Evolutionary conservation across 306 rosid species (phyloP).

Genomic region (Vigna angularis): DNA sequence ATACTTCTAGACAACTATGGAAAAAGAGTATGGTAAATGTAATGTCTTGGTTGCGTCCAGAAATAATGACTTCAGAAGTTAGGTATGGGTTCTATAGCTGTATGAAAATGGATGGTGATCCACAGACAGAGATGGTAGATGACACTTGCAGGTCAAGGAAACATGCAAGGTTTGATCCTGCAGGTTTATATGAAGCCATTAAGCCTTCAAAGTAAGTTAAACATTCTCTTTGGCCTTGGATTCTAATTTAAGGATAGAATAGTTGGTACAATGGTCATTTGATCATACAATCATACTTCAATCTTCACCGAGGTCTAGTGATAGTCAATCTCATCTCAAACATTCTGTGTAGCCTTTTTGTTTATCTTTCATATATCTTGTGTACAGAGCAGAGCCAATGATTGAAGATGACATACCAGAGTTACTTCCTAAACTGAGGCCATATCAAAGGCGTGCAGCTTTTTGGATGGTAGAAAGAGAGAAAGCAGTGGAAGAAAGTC

Average conservation of each 20-base stretch:
- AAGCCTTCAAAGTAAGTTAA: constrained; percentile 90
- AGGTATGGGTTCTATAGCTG: constrained; percentile 64
- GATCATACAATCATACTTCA: constrained; percentile 18
- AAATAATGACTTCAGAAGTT: constrained; percentile 76
- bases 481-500: constrained; percentile 58
- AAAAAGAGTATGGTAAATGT: constrained; percentile 88
- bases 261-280: constrained; percentile 15
- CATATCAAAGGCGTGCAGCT: constrained; percentile 94
- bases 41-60: constrained; percentile 92
- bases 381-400: constrained; percentile 73
- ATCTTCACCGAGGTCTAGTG: constrained; percentile 8
- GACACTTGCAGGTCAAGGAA: constrained; percentile 43
- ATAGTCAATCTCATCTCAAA: background rate
- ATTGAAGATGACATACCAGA: constrained; percentile 75
- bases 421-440: constrained; percentile 89
- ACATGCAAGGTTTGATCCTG: constrained; percentile 68
- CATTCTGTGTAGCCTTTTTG: constrained; percentile 32
- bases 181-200: constrained; percentile 89
- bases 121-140: constrained; percentile 48
- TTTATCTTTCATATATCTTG: constrained; percentile 48
- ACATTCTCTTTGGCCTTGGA: constrained; percentile 37
- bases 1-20: constrained; percentile 77
- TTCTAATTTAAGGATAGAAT: constrained; percentile 22
- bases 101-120: constrained; percentile 61
- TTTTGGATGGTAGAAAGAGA: constrained; percentile 94